Evolutionary conservation across 2,329 filamentous ascomycete genomes (phyloP), one percentile per base, ranked within the genome.

Genomic region (Pseudomassariella vexata): DNA sequence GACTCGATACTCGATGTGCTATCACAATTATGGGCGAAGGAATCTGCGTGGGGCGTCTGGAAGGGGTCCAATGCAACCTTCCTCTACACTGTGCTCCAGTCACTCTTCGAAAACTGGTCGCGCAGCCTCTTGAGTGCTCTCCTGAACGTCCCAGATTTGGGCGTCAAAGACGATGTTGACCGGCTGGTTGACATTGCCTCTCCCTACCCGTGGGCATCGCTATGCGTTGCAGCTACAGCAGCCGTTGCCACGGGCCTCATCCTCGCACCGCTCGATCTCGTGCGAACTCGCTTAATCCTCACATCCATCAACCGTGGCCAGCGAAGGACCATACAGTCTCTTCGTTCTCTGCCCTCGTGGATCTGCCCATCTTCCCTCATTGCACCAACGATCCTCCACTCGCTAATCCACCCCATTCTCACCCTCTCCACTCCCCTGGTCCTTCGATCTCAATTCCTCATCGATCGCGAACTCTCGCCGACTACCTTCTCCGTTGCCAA

Each of bases 21-120:
- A 38, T 80, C 81, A 6, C 84, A 94, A 53, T 64, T 96, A 14
- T 96, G 92, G 85, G 73, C 82, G 28, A 90, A 84, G 46, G 90
- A 94, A 54, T 86, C 88, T 21, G 82, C 82, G 1, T 89, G 88
- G 71, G 92, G 92, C 5, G 80, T 95, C 5, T 98, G 90, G 89
- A 95, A 95, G 57, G 79, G 82, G 7, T 86, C 88, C 22, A 96
- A 96, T 54, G 79, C 85, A 10, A 94, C 88, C 2, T 98, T 96
- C 51, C 69, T 96, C 30, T 95, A 96, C 61, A 85, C 81, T 0
- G 76, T 95, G 28, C 70, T 96, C 12, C 76, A 89, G 40, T 87
- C 87, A 9, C 82, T 94, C 6, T 65, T 95, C 19, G 92, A 96
- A 56, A 89, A 86, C 46, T 98, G 94, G 80, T 85, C 89, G 8